Evolutionary conservation across 2,329 filamentous ascomycete genomes (phyloP).

Genomic region (Colletotrichum salicis): DNA sequence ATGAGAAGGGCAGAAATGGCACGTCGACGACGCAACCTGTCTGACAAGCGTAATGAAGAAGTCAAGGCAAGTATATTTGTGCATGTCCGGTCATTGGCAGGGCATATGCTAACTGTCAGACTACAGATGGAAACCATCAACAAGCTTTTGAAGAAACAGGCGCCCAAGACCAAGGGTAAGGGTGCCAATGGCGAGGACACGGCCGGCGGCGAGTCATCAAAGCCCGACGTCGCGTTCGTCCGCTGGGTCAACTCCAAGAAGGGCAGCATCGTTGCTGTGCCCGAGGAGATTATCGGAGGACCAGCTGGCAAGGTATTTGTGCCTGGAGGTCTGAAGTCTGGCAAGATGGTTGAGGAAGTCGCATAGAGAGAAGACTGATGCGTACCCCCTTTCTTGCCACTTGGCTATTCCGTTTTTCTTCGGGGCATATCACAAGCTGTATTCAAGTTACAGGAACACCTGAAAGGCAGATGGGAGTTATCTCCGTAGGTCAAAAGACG

Average conservation of each 20-base stretch:
- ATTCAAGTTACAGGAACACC: not conserved
- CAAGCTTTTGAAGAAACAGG: constrained; percentile 87
- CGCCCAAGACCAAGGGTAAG: constrained; percentile 75
- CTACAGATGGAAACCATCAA: constrained; percentile 88
- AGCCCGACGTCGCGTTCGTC: constrained; percentile 70
- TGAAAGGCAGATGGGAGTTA: not conserved
- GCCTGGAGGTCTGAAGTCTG: constrained; percentile 44
- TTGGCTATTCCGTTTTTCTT: not conserved
- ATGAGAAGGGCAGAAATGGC: constrained; percentile 73
- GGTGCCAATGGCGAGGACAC: constrained; percentile 59
- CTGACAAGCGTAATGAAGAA: constrained; percentile 72
- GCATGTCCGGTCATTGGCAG: too few relatives aligned
- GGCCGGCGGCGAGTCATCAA: constrained; percentile 58
- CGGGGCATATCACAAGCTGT: not conserved
- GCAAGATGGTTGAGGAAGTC: constrained; percentile 68
- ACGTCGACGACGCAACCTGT: constrained; percentile 69
- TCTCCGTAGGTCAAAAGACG: not conserved
- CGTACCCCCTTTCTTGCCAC: not conserved
- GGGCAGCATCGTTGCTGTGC: constrained; percentile 72
- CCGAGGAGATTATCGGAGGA: constrained; percentile 73
- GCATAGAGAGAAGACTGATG: constrained; percentile 43
- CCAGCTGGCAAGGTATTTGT: constrained; percentile 71
- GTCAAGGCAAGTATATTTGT: constrained; percentile 61
- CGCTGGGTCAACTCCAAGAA: constrained; percentile 77
- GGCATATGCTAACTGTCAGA: not conserved